phyloP scores from a whole-genome alignment of 1,284 basidiomycete species.

The Irpex sp. region DNA sequence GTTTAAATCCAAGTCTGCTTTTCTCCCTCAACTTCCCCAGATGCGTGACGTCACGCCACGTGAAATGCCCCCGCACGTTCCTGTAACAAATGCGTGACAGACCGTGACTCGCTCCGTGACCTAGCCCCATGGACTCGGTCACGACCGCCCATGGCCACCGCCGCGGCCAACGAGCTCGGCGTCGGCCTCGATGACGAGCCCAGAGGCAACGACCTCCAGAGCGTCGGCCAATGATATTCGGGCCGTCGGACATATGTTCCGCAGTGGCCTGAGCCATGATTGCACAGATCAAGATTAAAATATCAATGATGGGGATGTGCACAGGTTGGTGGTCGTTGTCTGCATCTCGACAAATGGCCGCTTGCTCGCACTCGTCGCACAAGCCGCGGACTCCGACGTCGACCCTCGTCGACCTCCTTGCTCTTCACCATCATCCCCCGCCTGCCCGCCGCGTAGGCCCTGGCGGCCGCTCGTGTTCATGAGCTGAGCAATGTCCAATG shows the following conservation, averaged over 20 bases:
- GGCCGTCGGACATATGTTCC: background rate
- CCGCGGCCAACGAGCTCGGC: background rate
- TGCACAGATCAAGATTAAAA: no score
- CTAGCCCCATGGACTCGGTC: background rate
- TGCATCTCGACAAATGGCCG: background rate
- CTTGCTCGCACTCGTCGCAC: no score
- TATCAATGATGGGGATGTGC: background rate
- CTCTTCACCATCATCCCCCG: background rate
- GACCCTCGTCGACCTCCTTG: background rate
- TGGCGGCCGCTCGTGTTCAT: background rate
- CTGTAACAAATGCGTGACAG: background rate
- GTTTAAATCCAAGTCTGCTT: background rate
- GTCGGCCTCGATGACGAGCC: background rate
- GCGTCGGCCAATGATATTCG: background rate
- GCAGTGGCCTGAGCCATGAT: no score
- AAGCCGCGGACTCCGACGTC: no score
- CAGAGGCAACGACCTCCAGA: background rate
- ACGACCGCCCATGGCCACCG: no score
- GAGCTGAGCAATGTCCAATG: background rate
- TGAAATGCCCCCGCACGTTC: constrained; percentile 10
- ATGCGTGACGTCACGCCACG: constrained; percentile 10
- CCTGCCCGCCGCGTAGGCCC: background rate
- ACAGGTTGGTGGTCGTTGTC: background rate
- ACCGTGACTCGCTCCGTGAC: background rate
- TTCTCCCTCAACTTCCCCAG: background rate